These are phyloP conservation scores for Rhynchospora breviuscula DNA, from an alignment of 176 grass and related monocot species.

Conservation along the genomic window DNA sequence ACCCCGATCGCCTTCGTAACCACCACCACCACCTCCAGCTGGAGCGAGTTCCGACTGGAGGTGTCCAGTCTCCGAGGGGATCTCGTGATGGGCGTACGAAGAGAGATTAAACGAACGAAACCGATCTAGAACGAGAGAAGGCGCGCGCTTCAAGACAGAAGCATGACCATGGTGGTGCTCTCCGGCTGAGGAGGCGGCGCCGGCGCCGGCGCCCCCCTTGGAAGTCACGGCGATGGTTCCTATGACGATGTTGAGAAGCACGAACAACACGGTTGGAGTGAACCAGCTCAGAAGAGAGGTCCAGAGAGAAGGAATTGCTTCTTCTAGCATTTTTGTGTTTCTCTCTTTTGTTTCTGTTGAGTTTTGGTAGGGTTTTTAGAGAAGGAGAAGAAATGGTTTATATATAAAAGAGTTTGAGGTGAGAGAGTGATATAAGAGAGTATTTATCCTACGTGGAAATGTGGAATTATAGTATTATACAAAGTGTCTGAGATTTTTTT, in stretches of 20 bases:
- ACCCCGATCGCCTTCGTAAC: not conserved
- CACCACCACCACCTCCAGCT: not conserved
- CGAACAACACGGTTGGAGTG: constrained; percentile 71
- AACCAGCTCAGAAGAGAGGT: constrained; percentile 63
- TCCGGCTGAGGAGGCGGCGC: not conserved
- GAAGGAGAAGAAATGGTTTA: not conserved
- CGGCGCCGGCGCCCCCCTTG: constrained; percentile 29
- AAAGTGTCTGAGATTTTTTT: too few species aligned
- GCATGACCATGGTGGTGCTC: not conserved
- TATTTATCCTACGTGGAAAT: not conserved
- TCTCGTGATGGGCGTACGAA: not conserved
- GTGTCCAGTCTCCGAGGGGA: not conserved
- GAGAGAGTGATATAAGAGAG: not conserved
- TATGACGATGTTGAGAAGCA: constrained; percentile 89
- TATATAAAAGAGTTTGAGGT: not conserved
- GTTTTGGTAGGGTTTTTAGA: constrained; percentile 13
- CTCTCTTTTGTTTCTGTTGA: not conserved
- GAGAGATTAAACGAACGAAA: constrained; percentile 21
- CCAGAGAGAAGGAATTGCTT: constrained; percentile 46
- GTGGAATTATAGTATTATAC: too few species aligned
- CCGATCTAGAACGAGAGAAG: constrained; percentile 33
- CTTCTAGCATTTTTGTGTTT: constrained; percentile 44
- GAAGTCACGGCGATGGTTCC: constrained; percentile 91
- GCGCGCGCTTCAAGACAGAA: not conserved
- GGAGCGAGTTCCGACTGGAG: not conserved